Percentiles rank a stretch among this genome's conserved stretches.
These are phyloP conservation scores for Carex littledalei DNA, from an alignment of 176 grass and related monocot genomes.

Conservation along the genomic window DNA sequence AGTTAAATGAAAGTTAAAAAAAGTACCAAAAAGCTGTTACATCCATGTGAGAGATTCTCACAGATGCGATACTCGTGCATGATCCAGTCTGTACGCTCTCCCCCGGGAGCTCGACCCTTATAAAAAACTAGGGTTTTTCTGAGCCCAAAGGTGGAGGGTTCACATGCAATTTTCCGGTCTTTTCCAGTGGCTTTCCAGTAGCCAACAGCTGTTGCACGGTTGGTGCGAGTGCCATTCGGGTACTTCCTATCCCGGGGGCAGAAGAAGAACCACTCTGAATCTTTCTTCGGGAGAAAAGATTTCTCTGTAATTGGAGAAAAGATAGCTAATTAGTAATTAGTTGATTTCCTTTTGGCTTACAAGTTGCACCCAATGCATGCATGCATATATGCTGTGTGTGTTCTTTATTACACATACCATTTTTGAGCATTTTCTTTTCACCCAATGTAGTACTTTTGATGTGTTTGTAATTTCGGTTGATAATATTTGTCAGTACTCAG, in stretches of 20 bases:
- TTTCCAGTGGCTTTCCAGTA: slow-evolving; percentile 99
- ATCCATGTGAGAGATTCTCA: slow-evolving; percentile 67
- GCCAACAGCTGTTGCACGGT: slow-evolving; percentile 64
- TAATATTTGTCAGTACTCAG: background rate
- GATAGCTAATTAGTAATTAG: background rate
- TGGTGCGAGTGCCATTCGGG: slow-evolving; percentile 90
- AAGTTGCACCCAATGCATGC: background rate
- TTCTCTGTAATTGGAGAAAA: slow-evolving; percentile 49
- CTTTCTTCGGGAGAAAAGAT: slow-evolving; percentile 85
- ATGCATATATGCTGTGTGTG: background rate
- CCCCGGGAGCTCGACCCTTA: slow-evolving; percentile 77
- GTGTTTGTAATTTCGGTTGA: background rate
- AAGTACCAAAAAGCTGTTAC: slow-evolving; percentile 68
- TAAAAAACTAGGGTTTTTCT: slow-evolving; percentile 99
- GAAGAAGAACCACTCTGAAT: slow-evolving; percentile 99
- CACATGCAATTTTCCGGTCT: slow-evolving; percentile 74
- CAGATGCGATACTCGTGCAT: slow-evolving; percentile 99
- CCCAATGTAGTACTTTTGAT: background rate
- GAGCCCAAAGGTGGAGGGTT: slow-evolving; percentile 51
- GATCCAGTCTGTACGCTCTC: slow-evolving; percentile 92
- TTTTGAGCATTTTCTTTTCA: background rate
- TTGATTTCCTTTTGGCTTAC: background rate
- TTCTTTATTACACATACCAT: background rate
- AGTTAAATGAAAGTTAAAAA: background rate
- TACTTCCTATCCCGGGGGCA: slow-evolving; percentile 90